Evolutionary conservation across 1,284 basidiomycete species (phyloP), one percentile per base, ranked within the genome.

Genomic region (Ganoderma lingzhi): DNA sequence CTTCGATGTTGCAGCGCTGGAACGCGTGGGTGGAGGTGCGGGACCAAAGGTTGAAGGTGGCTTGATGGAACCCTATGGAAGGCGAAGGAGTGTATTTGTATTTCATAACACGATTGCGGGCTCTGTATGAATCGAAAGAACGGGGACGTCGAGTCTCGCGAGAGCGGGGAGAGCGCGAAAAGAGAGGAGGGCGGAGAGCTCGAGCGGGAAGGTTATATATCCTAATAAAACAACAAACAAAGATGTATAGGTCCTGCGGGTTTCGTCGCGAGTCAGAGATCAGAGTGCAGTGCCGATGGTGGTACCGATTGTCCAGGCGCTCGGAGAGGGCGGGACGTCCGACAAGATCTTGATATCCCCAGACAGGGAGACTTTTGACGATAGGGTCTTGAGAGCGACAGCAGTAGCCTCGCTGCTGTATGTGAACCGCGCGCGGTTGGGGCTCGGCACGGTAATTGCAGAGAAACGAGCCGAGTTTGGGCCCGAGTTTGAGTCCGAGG

Each of bases 1-100:
- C 30, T n/a, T 64, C 42, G 12, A 68, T 68, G 63, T 35, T 55
- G 56, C 6, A 23, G n/a, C 55, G 45, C 23, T 68, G 66, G 66
- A 60, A 48, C 4, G 55, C 41, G 3, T 68, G 66, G 66, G 35
- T 63, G 23, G 55, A 53, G 12, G 48, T 53, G 12, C 48, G 48
- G 10, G 48, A 53, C 48, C 48, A 53, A 28, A 28, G 1, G 23
- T 0, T 0, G 48, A 53, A 53, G 48, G 3, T 23, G 23, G 23
- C 6, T 51, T 53, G 48, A 53, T 28, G 4, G 23, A 53, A 53
- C 23, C 4, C 12, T 53, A 28, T 1, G 48, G 0, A 12, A 12
- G 23, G 23, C 10, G 45, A 48, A 48, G 9, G 45, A 48, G 45
- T 23, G 9, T n/a, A 2, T 23, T 9, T n/a, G 23, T 28, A 28